Percentiles rank a stretch among this genome's conserved stretches.
Evolutionary conservation across 805 yeast species (phyloP).

Genomic region (Candida quercuum): DNA sequence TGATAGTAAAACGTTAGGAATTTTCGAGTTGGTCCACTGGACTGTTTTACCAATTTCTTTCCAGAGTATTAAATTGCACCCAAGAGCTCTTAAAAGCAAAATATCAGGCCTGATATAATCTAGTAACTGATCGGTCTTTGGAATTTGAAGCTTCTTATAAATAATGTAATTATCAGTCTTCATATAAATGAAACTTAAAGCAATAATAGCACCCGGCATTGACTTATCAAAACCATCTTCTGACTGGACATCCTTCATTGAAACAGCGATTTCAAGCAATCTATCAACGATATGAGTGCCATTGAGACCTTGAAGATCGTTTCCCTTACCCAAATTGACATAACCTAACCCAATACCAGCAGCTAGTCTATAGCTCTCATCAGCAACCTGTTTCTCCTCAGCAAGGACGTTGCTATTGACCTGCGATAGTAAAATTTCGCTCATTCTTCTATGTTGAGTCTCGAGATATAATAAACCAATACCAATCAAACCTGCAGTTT

Average conservation of each 20-base stretch:
- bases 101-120: conserved; percentile 76
- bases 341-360: conserved; percentile 88
- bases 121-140: conserved; percentile 50
- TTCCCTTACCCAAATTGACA: conserved; percentile 75
- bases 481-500: conserved; percentile 88
- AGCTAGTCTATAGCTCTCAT: conserved; percentile 79
- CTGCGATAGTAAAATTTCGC: conserved; percentile 71
- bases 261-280: conserved; percentile 50
- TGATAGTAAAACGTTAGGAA: conserved; percentile 42
- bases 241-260: conserved; percentile 60
- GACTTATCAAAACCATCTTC: conserved; percentile 55
- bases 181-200: conserved; percentile 68
- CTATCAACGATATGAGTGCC: conserved; percentile 62
- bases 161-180: conserved; percentile 55
- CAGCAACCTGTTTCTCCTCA: conserved; percentile 50
- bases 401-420: conserved; percentile 47
- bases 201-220: conserved; percentile 68
- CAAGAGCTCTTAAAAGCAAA: conserved; percentile 57
- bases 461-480: conserved; percentile 79
- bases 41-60: conserved; percentile 11
- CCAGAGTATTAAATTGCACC: conserved; percentile 25
- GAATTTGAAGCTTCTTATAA: conserved; percentile 58
- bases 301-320: conserved; percentile 48
- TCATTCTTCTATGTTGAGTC: conserved; percentile 80
- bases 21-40: conserved; percentile 30